Evolutionary conservation across 768 basidiomycete genomes (phyloP).

Genomic region (Gelatoporia subvermispora): DNA sequence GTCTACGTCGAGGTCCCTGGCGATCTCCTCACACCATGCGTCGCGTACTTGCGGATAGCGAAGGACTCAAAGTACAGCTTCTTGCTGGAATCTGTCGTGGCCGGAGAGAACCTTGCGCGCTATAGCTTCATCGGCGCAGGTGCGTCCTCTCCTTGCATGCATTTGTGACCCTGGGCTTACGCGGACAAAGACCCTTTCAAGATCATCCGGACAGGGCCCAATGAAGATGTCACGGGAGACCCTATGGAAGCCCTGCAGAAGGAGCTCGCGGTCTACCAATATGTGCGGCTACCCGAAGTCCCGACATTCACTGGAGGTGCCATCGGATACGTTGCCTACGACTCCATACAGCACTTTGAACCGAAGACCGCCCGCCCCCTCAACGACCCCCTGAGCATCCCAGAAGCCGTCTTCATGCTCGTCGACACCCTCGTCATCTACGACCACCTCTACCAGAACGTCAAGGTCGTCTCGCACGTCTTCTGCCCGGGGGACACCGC

Average conservation of each 20-base stretch:
- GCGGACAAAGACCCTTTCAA: conserved; percentile 82
- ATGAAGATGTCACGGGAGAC: conserved; percentile 80
- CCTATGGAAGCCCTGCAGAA: conserved; percentile 81
- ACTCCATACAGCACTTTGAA: conserved; percentile 95
- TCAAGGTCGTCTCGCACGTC: conserved; percentile 96
- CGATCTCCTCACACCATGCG: conserved; percentile 94
- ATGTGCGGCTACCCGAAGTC: conserved; percentile 86
- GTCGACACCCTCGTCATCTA: conserved; percentile 93
- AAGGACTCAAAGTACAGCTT: conserved; percentile 94
- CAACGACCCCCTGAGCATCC: conserved; percentile 78
- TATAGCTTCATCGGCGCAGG: conserved; percentile 97
- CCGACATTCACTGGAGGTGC: conserved; percentile 97
- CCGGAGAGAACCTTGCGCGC: conserved; percentile 85
- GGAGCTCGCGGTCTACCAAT: conserved; percentile 82
- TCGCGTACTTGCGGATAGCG: conserved; percentile 90
- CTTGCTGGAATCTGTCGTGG: conserved; percentile 87
- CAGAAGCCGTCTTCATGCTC: conserved; percentile 96
- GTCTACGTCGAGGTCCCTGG: conserved; percentile 91
- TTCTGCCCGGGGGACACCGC: conserved; percentile 73
- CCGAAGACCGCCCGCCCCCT: conserved; percentile 80
- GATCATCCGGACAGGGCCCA: conserved; percentile 83
- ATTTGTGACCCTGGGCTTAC: not conserved
- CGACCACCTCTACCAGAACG: conserved; percentile 91
- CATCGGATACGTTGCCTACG: conserved; percentile 95
- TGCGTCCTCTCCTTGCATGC: conserved; percentile 29